These are phyloP conservation scores for Macrolepiota albuminosa DNA, from an alignment of 768 basidiomycete species.

Conservation along the genomic window DNA sequence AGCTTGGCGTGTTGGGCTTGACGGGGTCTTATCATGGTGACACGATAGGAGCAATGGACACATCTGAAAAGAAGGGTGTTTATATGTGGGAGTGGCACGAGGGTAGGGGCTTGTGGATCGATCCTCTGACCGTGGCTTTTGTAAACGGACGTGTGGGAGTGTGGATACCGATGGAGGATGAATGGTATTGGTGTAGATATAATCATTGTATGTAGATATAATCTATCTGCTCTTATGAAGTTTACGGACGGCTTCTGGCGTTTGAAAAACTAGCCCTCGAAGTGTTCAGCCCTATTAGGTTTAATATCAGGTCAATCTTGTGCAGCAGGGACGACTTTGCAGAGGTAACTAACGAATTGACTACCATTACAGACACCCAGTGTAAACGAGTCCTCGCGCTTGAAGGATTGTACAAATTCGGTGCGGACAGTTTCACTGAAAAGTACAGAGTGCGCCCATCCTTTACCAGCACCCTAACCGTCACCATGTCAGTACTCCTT, in stretches of 20 bases:
- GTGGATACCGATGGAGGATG: constrained; percentile 37
- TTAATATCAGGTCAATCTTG: too few species aligned
- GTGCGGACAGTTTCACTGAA: too few species aligned
- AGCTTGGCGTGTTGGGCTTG: constrained; percentile 76
- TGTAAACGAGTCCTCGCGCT: too few species aligned
- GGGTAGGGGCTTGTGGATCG: constrained; percentile 91
- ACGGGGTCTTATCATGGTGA: constrained; percentile 97
- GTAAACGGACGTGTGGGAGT: constrained; percentile 54
- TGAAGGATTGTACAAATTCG: too few species aligned
- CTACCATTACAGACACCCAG: too few species aligned
- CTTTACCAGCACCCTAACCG: too few species aligned
- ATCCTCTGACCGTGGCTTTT: constrained; percentile 76
- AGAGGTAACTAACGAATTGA: too few species aligned
- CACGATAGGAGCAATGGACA: constrained; percentile 97
- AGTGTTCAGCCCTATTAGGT: too few species aligned
- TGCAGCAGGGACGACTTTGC: too few species aligned
- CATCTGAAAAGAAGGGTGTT: constrained; percentile 76
- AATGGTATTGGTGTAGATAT: constrained; percentile 22
- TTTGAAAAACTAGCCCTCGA: constrained; percentile 32
- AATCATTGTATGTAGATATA: neutral
- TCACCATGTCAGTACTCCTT: neutral
- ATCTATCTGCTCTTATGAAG: constrained; percentile 39
- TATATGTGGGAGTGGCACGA: constrained; percentile 97
- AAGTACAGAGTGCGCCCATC: too few species aligned
- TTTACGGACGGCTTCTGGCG: constrained; percentile 77